These are phyloP conservation scores for Tolypocladium album DNA, from an alignment of 2,329 filamentous ascomycete genomes.

Conservation along the genomic window DNA sequence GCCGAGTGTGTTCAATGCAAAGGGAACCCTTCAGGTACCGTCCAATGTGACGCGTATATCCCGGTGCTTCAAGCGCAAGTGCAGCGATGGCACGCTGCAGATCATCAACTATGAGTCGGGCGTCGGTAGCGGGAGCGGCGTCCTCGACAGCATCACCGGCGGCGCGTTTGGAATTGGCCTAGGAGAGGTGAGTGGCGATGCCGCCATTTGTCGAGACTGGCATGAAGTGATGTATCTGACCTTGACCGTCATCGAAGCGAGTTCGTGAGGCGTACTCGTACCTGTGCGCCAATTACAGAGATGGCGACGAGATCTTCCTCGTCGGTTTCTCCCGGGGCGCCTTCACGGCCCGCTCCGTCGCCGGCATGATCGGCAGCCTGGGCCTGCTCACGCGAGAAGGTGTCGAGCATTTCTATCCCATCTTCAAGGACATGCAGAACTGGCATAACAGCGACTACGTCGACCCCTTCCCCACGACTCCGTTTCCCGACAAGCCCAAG, in stretches of 20 bases:
- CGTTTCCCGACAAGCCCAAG: slow-evolving; percentile 38
- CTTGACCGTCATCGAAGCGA: slow-evolving; percentile 20
- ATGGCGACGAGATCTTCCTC: slow-evolving; percentile 45
- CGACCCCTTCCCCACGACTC: slow-evolving; percentile 34
- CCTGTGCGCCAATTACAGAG: slow-evolving; percentile 49
- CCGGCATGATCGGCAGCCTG: slow-evolving; percentile 38
- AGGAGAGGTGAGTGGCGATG: slow-evolving; percentile 28
- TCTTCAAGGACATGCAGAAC: slow-evolving; percentile 47
- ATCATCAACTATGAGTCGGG: slow-evolving; percentile 52
- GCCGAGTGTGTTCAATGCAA: slow-evolving; percentile 21
- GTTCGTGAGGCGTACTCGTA: slow-evolving; percentile 54
- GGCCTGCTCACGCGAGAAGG: slow-evolving; percentile 42
- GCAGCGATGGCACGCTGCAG: slow-evolving; percentile 41
- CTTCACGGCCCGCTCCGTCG: slow-evolving; percentile 46
- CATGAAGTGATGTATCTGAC: neutral
- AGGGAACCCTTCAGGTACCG: slow-evolving; percentile 35
- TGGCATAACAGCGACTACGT: slow-evolving; percentile 34
- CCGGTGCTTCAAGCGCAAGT: slow-evolving; percentile 41
- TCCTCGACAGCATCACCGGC: slow-evolving; percentile 39
- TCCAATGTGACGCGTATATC: slow-evolving; percentile 53
- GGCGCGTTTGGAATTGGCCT: slow-evolving; percentile 46
- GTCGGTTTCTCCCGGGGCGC: slow-evolving; percentile 48
- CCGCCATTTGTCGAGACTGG: neutral
- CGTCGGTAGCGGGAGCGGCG: slow-evolving; percentile 41
- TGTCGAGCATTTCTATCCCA: slow-evolving; percentile 41